Evolutionary conservation across 164 flowering plant genomes (phyloP).

Genomic region (Kingdonia uniflora): DNA sequence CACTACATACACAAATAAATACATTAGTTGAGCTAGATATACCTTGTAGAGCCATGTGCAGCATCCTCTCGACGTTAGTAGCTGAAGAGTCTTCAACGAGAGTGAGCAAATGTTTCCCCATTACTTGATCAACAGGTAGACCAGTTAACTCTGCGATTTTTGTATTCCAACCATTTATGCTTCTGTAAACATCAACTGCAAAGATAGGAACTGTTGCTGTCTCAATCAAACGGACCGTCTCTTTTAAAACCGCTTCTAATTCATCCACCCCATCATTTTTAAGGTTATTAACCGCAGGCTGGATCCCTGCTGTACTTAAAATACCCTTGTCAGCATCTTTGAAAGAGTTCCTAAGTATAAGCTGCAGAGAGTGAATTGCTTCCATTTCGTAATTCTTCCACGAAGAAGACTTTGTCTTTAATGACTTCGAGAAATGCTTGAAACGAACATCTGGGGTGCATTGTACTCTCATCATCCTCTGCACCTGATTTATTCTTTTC

Average conservation of each 20-base stretch:
- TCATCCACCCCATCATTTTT: constrained; percentile 74
- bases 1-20: no score
- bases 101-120: constrained; percentile 71
- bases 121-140: constrained; percentile 63
- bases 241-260: constrained; percentile 84
- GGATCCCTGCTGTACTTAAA: constrained; percentile 31
- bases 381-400: constrained; percentile 98
- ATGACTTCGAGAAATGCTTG: constrained; percentile 94
- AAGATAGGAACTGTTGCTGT: constrained; percentile 93
- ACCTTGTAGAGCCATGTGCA: constrained; percentile 75
- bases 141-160: constrained; percentile 85
- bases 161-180: constrained; percentile 88
- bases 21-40: no score
- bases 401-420: constrained; percentile 62
- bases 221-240: constrained; percentile 91
- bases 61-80: constrained; percentile 52
- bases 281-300: constrained; percentile 51
- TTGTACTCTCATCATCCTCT: constrained; percentile 74
- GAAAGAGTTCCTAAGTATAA: constrained; percentile 69
- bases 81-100: constrained; percentile 77
- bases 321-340: constrained; percentile 37
- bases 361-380: constrained; percentile 94
- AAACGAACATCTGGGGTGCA: constrained; percentile 97
- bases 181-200: constrained; percentile 73
- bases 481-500: constrained; percentile 82